Evolutionary conservation across 139 green algal species (phyloP).

Genomic region (Pleodorina starrii): DNA sequence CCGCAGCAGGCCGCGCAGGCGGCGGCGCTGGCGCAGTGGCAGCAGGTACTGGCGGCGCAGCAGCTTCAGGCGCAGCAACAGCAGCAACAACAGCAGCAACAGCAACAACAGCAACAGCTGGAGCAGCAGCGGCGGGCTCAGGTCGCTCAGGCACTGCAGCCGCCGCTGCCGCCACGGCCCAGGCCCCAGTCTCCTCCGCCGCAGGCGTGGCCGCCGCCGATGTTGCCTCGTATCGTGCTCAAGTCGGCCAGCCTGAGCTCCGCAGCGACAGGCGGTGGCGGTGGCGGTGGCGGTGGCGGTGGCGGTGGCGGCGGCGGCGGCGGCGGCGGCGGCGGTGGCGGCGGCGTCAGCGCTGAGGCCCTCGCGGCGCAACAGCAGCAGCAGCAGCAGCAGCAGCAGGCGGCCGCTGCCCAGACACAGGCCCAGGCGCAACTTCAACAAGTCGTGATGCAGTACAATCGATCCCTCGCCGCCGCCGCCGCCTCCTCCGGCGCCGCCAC

Average conservation of each 20-base stretch:
- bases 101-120: not conserved
- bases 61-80: not conserved
- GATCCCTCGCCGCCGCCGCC: not conserved
- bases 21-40: constrained; percentile 19
- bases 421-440: constrained; percentile 16
- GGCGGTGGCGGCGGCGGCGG: not conserved
- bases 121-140: not conserved
- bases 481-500: not conserved
- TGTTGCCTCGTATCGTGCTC: not conserved
- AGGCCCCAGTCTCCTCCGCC: too few species aligned
- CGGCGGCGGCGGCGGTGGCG: not conserved
- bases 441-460: not conserved
- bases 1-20: constrained; percentile 7
- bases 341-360: not conserved
- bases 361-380: not conserved
- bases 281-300: not conserved
- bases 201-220: not conserved
- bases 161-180: not conserved
- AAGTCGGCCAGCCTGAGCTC: not conserved
- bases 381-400: constrained; percentile 23
- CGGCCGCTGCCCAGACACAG: too few species aligned
- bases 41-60: constrained; percentile 18
- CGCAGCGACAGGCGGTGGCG: not conserved
- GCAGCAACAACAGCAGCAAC: not conserved
- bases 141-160: not conserved